These are phyloP conservation scores for Aspergillus puulaauensis DNA, from an alignment of 2,329 filamentous ascomycete genomes.

Conservation along the genomic window DNA sequence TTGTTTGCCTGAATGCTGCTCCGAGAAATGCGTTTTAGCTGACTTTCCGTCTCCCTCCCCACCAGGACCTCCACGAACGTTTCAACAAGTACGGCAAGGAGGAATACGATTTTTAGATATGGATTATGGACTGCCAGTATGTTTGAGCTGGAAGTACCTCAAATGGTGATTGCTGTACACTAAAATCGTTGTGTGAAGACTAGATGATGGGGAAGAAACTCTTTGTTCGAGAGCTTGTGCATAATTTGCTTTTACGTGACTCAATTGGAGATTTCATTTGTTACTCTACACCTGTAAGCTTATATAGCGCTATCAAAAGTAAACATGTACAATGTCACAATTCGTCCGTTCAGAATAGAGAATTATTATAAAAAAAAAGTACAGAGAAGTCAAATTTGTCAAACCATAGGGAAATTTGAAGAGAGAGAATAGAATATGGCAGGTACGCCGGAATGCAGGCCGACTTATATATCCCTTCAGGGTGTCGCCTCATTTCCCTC, in stretches of 20 bases:
- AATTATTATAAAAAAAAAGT: conserved; percentile 17
- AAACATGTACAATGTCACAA: conserved; percentile 19
- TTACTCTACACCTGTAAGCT: conserved; percentile 15
- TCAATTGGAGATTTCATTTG: conserved; percentile 31
- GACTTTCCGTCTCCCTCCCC: background rate
- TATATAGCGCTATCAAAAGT: background rate
- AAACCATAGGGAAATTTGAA: conserved; percentile 3
- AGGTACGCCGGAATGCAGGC: conserved; percentile 21
- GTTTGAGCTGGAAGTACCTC: conserved; percentile 14
- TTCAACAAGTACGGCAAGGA: conserved; percentile 99
- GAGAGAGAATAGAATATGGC: conserved; percentile 13
- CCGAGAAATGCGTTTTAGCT: background rate
- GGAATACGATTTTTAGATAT: conserved; percentile 57
- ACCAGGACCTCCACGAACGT: conserved; percentile 83
- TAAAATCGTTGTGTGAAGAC: conserved; percentile 28
- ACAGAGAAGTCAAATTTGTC: conserved; percentile 14
- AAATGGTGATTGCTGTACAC: conserved; percentile 31
- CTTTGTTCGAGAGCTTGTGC: conserved; percentile 29
- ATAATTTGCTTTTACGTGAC: conserved; percentile 31
- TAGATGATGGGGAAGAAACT: conserved; percentile 23
- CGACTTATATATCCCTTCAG: conserved; percentile 17
- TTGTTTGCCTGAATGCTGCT: background rate
- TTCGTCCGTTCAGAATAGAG: conserved; percentile 17
- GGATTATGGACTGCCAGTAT: conserved; percentile 16
- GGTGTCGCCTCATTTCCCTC: conserved; percentile 48